phyloP scores from a whole-genome alignment of 1,284 basidiomycete species.

The Leccinum pachyderme region DNA sequence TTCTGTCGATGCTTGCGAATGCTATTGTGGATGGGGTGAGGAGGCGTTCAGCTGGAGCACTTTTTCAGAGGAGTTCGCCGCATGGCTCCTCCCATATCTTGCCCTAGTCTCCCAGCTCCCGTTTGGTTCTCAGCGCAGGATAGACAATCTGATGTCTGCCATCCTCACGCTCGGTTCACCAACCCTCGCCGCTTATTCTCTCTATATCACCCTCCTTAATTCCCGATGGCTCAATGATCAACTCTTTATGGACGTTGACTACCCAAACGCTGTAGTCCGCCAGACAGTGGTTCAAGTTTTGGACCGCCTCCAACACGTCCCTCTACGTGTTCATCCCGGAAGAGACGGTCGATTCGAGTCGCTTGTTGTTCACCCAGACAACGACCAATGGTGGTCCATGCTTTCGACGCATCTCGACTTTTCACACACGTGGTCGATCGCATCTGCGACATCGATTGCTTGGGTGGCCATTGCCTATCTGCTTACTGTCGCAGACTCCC shows the following conservation, averaged over 20 bases:
- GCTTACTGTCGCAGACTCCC: conserved; percentile 40
- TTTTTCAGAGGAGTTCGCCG: conserved; percentile 41
- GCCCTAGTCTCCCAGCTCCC: conserved; percentile 44
- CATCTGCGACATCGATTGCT: conserved; percentile 37
- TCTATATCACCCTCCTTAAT: conserved; percentile 35
- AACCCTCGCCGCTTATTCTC: conserved; percentile 32
- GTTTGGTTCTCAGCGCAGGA: conserved; percentile 32
- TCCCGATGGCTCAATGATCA: conserved; percentile 28
- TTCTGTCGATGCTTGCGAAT: too few species aligned
- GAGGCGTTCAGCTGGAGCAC: conserved; percentile 35
- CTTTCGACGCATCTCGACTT: conserved; percentile 26
- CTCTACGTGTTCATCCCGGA: conserved; percentile 27
- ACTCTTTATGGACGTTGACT: conserved; percentile 22
- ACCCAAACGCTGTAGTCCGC: conserved; percentile 16
- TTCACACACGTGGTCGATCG: conserved; percentile 38
- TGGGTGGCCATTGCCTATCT: conserved; percentile 45
- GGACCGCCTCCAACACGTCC: conserved; percentile 31
- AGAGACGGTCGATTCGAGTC: conserved; percentile 24
- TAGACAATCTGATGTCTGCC: conserved; percentile 33
- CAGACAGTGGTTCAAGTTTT: conserved; percentile 23
- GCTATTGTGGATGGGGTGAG: too few species aligned
- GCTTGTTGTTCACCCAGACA: conserved; percentile 33
- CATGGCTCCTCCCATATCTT: conserved; percentile 47
- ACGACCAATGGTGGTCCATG: conserved; percentile 33
- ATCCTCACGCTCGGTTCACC: conserved; percentile 36